These are phyloP conservation scores for Venturia asperata DNA, from an alignment of 2,329 filamentous ascomycete species.

Conservation along the genomic window DNA sequence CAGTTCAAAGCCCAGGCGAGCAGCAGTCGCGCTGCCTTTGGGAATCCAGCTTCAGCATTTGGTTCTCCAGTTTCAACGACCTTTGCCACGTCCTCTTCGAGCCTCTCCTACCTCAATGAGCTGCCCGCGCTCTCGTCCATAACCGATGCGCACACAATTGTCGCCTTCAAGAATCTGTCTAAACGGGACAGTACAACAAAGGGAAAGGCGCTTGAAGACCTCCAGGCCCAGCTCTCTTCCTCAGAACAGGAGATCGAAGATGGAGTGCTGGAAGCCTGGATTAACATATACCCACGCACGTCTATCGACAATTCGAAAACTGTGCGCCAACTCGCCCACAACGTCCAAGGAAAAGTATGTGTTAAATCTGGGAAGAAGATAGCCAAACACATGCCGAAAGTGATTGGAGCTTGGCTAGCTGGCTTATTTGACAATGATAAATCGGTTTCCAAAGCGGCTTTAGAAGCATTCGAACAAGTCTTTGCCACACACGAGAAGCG, in stretches of 20 bases:
- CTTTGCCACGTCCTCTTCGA: conserved; percentile 46
- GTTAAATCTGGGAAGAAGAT: conserved; percentile 67
- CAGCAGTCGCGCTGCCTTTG: conserved; percentile 26
- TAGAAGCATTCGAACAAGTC: conserved; percentile 66
- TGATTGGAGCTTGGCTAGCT: conserved; percentile 85
- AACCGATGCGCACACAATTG: conserved; percentile 71
- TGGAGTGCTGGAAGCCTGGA: conserved; percentile 79
- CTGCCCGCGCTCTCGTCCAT: conserved; percentile 73
- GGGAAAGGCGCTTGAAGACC: conserved; percentile 79
- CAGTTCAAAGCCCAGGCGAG: conserved; percentile 21
- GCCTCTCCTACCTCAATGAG: conserved; percentile 79
- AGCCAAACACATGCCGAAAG: conserved; percentile 66
- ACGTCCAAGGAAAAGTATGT: conserved; percentile 58
- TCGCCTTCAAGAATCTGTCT: conserved; percentile 83
- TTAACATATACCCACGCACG: conserved; percentile 76
- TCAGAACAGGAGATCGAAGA: conserved; percentile 62
- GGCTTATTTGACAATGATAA: conserved; percentile 83
- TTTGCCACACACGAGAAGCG: conserved; percentile 76
- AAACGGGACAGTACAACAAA: conserved; percentile 95
- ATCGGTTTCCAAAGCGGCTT: conserved; percentile 66
- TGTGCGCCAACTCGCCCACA: conserved; percentile 81
- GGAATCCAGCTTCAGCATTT: conserved; percentile 33
- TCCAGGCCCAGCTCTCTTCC: conserved; percentile 59
- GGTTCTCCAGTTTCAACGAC: conserved; percentile 38
- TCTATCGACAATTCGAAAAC: conserved; percentile 85